Conservation (phyloP, 2,329 filamentous ascomycete genomes). For the Zopfia rhizophila region DNA sequence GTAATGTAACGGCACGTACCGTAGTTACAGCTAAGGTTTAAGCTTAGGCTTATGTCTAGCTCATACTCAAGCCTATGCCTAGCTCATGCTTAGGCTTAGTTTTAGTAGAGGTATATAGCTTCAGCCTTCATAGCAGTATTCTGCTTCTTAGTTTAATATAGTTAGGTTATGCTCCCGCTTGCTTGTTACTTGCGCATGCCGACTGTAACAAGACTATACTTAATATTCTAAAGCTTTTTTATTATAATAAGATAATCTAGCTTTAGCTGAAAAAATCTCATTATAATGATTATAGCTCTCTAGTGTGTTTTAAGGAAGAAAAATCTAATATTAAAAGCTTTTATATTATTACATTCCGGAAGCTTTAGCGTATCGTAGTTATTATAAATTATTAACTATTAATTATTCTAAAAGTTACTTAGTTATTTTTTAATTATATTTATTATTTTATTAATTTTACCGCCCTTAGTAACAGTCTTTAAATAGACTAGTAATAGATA, state of each 20-base stretch:
- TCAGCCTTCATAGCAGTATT: no score
- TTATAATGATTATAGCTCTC: slow-evolving; percentile 57
- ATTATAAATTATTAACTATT: slow-evolving; percentile 54
- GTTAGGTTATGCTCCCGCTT: no score
- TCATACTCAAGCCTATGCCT: no score
- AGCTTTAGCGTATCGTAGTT: slow-evolving; percentile 52
- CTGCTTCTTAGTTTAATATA: no score
- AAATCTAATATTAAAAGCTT: slow-evolving; percentile 42
- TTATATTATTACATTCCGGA: slow-evolving; percentile 13
- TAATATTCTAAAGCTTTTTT: slow-evolving; percentile 42
- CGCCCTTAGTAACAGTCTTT: slow-evolving; percentile 21
- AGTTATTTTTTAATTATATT: slow-evolving; percentile 53
- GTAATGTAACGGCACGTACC: no score
- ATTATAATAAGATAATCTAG: slow-evolving; percentile 47
- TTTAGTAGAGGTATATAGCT: no score
- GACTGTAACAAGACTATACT: no score
- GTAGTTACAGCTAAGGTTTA: no score
- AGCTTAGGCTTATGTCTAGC: no score
- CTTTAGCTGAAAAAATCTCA: slow-evolving; percentile 45
- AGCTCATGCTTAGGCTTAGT: no score
- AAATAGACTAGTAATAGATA: slow-evolving; percentile 32
- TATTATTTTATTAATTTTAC: slow-evolving; percentile 33
- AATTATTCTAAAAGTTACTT: slow-evolving; percentile 40
- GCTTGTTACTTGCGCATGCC: no score
- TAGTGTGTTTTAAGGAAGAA: slow-evolving; percentile 44